These are phyloP conservation scores for Obelidium mucronatum DNA, from an alignment of 192 early-diverging fungal species.

Conservation along the genomic window DNA sequence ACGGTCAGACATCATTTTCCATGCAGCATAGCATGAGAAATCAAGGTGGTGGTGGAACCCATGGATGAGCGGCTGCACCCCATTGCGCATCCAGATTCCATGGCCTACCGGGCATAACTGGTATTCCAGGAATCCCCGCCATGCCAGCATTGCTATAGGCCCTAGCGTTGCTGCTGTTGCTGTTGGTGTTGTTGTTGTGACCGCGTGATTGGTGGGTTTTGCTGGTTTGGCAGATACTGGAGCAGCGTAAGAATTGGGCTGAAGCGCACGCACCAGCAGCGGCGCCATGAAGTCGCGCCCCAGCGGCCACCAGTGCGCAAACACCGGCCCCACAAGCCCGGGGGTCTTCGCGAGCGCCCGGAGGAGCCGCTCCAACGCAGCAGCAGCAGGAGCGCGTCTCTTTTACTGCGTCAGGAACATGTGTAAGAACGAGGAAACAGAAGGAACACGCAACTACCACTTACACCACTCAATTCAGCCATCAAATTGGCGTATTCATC, in stretches of 20 bases:
- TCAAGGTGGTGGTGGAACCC: not conserved
- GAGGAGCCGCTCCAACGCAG: conserved; percentile 19
- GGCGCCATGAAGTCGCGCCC: no score
- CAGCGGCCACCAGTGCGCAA: no score
- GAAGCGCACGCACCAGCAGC: no score
- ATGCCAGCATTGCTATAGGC: not conserved
- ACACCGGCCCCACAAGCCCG: no score
- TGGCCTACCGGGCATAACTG: not conserved
- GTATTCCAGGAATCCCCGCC: conserved; percentile 20
- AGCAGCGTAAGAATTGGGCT: not conserved
- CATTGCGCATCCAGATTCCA: no score
- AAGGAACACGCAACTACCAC: not conserved
- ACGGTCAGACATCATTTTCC: no score
- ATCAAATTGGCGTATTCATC: conserved; percentile 91
- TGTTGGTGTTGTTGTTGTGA: no score
- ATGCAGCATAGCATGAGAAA: no score
- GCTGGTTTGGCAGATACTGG: not conserved
- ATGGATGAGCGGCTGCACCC: no score
- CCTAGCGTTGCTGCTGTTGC: no score
- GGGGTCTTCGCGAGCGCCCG: no score
- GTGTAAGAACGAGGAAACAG: not conserved
- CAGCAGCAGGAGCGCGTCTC: not conserved
- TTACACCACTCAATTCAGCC: conserved; percentile 81
- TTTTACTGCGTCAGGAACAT: conserved; percentile 27
- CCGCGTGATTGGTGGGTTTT: no score